Conservation (phyloP, 2,329 filamentous ascomycete species). For the Diplodia scrobiculata region DNA sequence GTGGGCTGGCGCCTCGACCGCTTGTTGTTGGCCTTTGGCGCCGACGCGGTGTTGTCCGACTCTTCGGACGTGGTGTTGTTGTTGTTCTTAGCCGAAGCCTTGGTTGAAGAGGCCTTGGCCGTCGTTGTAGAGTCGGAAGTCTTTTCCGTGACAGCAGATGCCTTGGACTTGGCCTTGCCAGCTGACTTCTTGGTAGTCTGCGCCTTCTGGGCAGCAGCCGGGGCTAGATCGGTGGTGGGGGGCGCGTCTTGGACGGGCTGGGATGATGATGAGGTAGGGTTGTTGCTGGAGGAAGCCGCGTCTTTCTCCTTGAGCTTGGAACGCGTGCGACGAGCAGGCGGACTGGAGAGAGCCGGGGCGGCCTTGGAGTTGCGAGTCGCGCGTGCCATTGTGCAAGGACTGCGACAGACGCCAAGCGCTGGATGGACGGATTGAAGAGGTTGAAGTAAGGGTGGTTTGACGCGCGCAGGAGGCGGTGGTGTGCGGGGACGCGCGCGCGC, state of each 20-base stretch:
- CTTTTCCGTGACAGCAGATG: background rate
- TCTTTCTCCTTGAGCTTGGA: constrained; percentile 21
- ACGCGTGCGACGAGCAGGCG: constrained; percentile 17
- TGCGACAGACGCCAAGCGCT: background rate
- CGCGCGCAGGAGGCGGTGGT: constrained; percentile 18
- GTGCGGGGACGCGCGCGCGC: constrained; percentile 12
- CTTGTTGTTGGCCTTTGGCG: background rate
- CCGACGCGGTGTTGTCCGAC: background rate
- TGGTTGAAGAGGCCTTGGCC: background rate
- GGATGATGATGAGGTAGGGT: background rate
- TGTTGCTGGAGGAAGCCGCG: background rate
- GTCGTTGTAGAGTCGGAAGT: background rate
- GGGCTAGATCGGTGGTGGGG: background rate
- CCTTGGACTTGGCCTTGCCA: constrained; percentile 1
- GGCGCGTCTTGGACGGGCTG: constrained; percentile 2
- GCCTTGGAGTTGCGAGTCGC: background rate
- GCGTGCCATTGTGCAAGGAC: constrained; percentile 20
- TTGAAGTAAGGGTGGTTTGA: constrained; percentile 13
- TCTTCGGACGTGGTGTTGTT: constrained; percentile 15
- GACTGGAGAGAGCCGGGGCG: background rate
- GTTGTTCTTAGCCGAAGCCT: background rate
- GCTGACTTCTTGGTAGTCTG: background rate
- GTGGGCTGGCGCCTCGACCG: constrained; percentile 8
- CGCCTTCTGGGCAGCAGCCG: background rate
- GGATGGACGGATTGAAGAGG: constrained; percentile 1